Evolutionary conservation across 257 asterid genomes (phyloP), one percentile per base, ranked within the genome.

Genomic region (Solanum appendiculatum): DNA sequence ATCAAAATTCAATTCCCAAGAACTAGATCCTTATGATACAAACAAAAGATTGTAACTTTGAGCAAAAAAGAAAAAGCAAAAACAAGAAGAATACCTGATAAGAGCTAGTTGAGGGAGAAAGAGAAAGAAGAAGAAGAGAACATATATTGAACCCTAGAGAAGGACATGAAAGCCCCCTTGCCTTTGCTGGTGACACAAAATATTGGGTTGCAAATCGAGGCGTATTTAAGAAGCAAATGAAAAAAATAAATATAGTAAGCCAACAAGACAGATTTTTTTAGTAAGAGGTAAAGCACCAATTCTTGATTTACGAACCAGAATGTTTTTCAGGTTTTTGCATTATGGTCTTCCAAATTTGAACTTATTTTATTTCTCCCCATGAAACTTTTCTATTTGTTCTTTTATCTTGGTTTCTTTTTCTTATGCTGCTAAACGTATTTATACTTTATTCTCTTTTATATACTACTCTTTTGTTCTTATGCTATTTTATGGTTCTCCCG

Each of bases 301-400:
- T 81, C 85, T 81, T 81, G 85, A 81, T 48, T 81, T 81, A 31
- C 44, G 85, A 81, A 81, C 85, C 4, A 48, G 85, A 81, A 81
- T 81, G 85, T 81, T 81, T 48, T 81, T 81, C 12, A 34, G 44
- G 3, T 48, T 29, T 81, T 80, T 81, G 42, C 27, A 7, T 81
- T 31, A 16, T 81, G 85, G 31, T 46, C 21, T 20, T 81, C 23
- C 13, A 0, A 9, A 5, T 81, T 48, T 81, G 3, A 1, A 29
- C 44, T 10, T 81, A 18, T 31, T 48, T 12, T 81, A 18, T 31
- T 46, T 81, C 6, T 46, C 6, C 66, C 54, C 44, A 27, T 10
- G 2, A 48, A 51, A 27, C 27, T 27, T 46, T 46, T 80, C 10
- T 46, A 29, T 46, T 46, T 80, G 42, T 29, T 27, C 27, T 29